A percentile compares a stretch with the other conserved stretches of the same genome.
phyloP scores from a whole-genome alignment of 371 early-diverging fungal genomes.

The Saksenaea vasiformis region DNA sequence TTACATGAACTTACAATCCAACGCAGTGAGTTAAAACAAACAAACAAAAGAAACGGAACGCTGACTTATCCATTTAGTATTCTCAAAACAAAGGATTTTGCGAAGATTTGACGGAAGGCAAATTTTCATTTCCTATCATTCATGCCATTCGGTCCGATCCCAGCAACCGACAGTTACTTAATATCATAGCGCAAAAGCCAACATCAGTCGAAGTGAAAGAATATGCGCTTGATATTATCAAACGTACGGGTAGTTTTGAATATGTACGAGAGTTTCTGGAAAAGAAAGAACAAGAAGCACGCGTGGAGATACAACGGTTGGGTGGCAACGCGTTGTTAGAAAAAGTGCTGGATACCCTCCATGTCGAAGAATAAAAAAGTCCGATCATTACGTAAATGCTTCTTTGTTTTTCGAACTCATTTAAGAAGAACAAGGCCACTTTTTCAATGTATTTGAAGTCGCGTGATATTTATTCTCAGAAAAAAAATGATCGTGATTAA shows the following conservation, averaged over 20 bases:
- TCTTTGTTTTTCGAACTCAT: too few relatives aligned
- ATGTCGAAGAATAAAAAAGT: constrained; percentile 11
- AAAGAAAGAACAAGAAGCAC: constrained; percentile 61
- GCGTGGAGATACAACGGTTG: constrained; percentile 58
- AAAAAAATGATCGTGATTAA: too few relatives aligned
- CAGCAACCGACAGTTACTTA: constrained; percentile 64
- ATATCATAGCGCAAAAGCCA: constrained; percentile 87
- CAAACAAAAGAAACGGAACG: not conserved
- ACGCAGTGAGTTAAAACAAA: constrained; percentile 48
- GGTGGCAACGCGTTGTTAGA: constrained; percentile 81
- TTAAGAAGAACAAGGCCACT: too few relatives aligned
- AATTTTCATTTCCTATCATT: constrained; percentile 93
- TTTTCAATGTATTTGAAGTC: too few relatives aligned
- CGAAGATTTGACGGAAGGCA: constrained; percentile 97
- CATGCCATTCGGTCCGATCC: constrained; percentile 74
- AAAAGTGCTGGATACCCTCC: constrained; percentile 47
- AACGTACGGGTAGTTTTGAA: constrained; percentile 74
- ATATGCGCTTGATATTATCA: constrained; percentile 83
- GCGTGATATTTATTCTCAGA: too few relatives aligned
- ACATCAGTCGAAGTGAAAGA: constrained; percentile 81
- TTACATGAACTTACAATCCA: constrained; percentile 88
- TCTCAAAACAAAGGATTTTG: constrained; percentile 92
- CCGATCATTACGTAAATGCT: too few relatives aligned
- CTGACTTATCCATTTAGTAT: constrained; percentile 56
- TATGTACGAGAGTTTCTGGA: constrained; percentile 67